Conservation (phyloP, 495 filamentous ascomycete species). For the Barbatosphaeria neglecta region DNA sequence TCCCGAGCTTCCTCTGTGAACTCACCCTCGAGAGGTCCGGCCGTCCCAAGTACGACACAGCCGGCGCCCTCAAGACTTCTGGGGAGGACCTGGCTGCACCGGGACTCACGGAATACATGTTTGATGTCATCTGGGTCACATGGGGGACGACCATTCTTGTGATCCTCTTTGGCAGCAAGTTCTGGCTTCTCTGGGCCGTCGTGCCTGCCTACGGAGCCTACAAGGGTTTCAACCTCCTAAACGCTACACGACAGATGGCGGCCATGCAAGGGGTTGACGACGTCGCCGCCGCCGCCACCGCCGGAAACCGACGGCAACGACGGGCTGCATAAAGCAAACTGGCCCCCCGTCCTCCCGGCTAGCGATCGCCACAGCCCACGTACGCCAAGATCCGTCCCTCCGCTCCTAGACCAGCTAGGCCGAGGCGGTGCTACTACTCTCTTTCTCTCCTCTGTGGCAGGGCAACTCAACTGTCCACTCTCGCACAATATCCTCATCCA, state of each 20-base stretch:
- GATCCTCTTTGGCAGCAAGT: conserved; percentile 60
- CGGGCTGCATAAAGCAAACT: conserved; percentile 20
- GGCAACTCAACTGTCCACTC: conserved; percentile 45
- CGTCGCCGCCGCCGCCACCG: conserved; percentile 15
- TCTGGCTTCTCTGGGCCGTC: conserved; percentile 62
- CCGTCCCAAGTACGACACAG: conserved; percentile 56
- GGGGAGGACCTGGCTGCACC: conserved; percentile 85
- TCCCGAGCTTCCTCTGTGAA: conserved; percentile 67
- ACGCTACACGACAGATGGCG: conserved; percentile 55
- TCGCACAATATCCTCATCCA: conserved; percentile 43
- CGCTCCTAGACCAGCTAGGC: too few species aligned
- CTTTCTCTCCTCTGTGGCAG: conserved; percentile 17
- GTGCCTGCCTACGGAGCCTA: conserved; percentile 61
- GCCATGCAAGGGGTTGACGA: conserved; percentile 29
- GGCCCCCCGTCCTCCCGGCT: neutral
- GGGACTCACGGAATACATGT: conserved; percentile 94
- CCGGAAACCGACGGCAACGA: conserved; percentile 40
- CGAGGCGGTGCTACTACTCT: too few species aligned
- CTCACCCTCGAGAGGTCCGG: conserved; percentile 72
- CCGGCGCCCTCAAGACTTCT: conserved; percentile 53
- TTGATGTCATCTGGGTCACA: conserved; percentile 89
- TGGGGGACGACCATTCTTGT: conserved; percentile 57
- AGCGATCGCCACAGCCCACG: neutral
- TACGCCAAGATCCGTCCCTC: neutral
- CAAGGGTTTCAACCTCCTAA: conserved; percentile 55